phyloP scores from a whole-genome alignment of 2,329 filamentous ascomycete genomes.

The Colletotrichum caudatum region DNA sequence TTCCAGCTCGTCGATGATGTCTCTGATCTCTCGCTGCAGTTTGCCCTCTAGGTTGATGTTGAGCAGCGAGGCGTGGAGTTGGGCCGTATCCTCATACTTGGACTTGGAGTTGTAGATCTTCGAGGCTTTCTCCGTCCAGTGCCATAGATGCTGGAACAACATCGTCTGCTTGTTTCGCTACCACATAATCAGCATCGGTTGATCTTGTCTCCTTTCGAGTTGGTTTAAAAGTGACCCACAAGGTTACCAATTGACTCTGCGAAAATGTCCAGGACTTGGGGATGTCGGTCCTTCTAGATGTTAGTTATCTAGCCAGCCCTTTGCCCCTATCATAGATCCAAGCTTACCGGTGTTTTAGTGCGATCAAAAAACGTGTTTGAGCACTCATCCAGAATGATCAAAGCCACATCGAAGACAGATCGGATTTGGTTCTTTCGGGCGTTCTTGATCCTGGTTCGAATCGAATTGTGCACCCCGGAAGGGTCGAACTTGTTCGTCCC shows the following conservation, averaged over 20 bases:
- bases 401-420: conserved; percentile 56
- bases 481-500: conserved; percentile 55
- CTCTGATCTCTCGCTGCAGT: conserved; percentile 58
- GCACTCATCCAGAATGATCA: conserved; percentile 58
- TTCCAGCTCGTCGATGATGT: conserved; percentile 61
- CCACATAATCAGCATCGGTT: neutral
- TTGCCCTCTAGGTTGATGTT: conserved; percentile 58
- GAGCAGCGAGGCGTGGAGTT: conserved; percentile 49
- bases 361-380: conserved; percentile 56
- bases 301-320: neutral
- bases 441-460: conserved; percentile 50
- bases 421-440: conserved; percentile 47
- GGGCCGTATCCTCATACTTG: conserved; percentile 42
- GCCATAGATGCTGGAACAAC: conserved; percentile 54
- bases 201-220: accelerated
- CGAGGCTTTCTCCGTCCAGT: conserved; percentile 37
- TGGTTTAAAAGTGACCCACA: conserved; percentile 46
- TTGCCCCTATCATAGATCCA: accelerated
- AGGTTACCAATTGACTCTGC: conserved; percentile 56
- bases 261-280: conserved; percentile 57
- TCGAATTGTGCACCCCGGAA: conserved; percentile 56
- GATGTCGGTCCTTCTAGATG: conserved; percentile 45
- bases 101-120: conserved; percentile 43
- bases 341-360: conserved; percentile 44
- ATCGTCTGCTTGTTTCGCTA: conserved; percentile 55